phyloP scores from a whole-genome alignment of 140 eudicot genomes.

The Anethum foeniculum region DNA sequence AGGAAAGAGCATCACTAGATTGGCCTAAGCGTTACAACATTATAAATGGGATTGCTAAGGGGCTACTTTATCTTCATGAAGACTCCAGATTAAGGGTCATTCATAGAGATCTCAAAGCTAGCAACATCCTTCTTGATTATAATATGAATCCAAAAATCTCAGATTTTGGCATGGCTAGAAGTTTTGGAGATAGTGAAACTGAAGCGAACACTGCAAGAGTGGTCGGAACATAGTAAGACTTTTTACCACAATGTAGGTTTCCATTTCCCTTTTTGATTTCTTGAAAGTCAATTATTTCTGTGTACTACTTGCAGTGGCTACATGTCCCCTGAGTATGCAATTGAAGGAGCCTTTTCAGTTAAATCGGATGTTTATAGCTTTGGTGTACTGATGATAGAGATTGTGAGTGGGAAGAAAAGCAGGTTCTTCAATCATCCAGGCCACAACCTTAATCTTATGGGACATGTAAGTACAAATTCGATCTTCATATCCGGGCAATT shows the following conservation, averaged over 20 bases:
- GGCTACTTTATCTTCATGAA: slow-evolving; percentile 39
- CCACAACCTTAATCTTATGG: slow-evolving; percentile 38
- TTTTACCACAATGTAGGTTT: not conserved
- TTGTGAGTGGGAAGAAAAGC: slow-evolving; percentile 33
- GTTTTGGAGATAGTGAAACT: slow-evolving; percentile 32
- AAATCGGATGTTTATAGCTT: slow-evolving; percentile 43
- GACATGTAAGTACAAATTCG: slow-evolving; percentile 28
- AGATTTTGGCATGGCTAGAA: slow-evolving; percentile 48
- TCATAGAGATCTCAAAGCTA: slow-evolving; percentile 45
- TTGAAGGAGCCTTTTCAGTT: slow-evolving; percentile 30
- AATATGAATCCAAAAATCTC: slow-evolving; percentile 52
- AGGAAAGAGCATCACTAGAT: not conserved
- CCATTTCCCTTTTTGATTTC: not conserved
- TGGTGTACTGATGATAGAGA: slow-evolving; percentile 36
- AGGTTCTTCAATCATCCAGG: slow-evolving; percentile 27
- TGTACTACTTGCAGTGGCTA: slow-evolving; percentile 20
- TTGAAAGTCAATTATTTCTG: not conserved
- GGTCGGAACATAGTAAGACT: slow-evolving; percentile 42
- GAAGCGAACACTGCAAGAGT: slow-evolving; percentile 34
- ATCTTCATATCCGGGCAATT: not conserved
- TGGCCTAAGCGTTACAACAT: slow-evolving; percentile 31
- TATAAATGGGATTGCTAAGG: slow-evolving; percentile 40
- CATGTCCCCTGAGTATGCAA: slow-evolving; percentile 47
- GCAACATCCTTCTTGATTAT: slow-evolving; percentile 34
- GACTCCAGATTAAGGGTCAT: slow-evolving; percentile 43